Evolutionary conservation across 345 rosid genomes (phyloP).

Genomic region (Anacardium occidentale): DNA sequence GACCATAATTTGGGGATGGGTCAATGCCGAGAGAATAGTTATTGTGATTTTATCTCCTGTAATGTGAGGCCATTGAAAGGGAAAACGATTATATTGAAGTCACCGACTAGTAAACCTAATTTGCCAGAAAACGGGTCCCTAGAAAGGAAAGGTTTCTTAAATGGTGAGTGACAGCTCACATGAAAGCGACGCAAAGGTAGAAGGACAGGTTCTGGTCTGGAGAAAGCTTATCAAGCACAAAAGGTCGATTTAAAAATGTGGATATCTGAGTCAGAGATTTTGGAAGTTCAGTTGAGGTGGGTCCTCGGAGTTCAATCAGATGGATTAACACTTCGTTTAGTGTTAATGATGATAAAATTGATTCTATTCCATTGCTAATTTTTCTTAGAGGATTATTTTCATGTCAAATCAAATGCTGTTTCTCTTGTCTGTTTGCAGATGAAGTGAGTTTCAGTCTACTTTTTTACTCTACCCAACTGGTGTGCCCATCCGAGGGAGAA

Average conservation of each 20-base stretch:
- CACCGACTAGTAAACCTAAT: no score
- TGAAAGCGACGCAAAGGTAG: not conserved
- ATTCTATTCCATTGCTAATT: not conserved
- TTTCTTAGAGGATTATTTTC: not conserved
- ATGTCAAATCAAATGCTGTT: not conserved
- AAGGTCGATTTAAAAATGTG: slow-evolving; percentile 1
- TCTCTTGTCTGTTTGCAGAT: slow-evolving; percentile 12
- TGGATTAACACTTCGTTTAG: slow-evolving; percentile 1
- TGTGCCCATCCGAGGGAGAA: not conserved
- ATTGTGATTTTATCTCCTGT: not conserved
- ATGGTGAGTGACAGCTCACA: not conserved
- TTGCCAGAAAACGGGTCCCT: not conserved
- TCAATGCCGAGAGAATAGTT: not conserved
- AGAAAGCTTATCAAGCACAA: not conserved
- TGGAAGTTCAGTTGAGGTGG: not conserved
- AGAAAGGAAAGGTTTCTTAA: not conserved
- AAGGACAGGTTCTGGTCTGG: no score
- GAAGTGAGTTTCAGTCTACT: not conserved
- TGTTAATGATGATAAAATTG: not conserved
- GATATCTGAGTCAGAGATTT: slow-evolving; percentile 1
- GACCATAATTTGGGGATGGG: not conserved
- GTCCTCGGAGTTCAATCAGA: no score
- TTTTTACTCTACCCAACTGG: not conserved
- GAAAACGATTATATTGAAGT: no score
- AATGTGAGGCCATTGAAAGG: not conserved